Conservation (phyloP, 345 rosid species). For the Tarenaya hassleriana region DNA sequence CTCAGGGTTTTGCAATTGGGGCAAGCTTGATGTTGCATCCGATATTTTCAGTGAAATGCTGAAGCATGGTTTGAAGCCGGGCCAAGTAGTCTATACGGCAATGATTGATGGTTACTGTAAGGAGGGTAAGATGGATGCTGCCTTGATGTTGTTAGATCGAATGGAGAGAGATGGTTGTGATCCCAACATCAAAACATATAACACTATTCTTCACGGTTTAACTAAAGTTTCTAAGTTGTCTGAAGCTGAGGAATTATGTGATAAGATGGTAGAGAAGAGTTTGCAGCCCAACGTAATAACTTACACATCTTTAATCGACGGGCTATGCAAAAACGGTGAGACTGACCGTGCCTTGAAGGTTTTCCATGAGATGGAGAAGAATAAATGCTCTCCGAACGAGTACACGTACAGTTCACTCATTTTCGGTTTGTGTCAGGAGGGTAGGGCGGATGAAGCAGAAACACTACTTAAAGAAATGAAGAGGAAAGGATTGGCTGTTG, state of each 20-base stretch:
- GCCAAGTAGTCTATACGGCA: conserved; percentile 47
- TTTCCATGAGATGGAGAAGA: conserved; percentile 45
- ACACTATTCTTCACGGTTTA: conserved; percentile 44
- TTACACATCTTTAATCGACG: conserved; percentile 53
- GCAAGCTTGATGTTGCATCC: conserved; percentile 40
- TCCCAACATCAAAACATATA: conserved; percentile 43
- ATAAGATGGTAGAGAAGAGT: conserved; percentile 37
- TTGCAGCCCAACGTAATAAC: conserved; percentile 47
- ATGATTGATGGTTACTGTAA: conserved; percentile 58
- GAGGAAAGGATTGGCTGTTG: conserved; percentile 40
- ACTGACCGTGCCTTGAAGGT: conserved; percentile 38
- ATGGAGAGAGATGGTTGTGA: conserved; percentile 43
- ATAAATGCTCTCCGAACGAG: conserved; percentile 39
- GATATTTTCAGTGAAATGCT: conserved; percentile 38
- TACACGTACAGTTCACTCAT: conserved; percentile 55
- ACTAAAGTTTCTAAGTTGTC: conserved; percentile 32
- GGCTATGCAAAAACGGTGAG: conserved; percentile 39
- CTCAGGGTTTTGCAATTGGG: conserved; percentile 48
- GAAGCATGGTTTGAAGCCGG: conserved; percentile 38
- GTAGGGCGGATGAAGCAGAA: conserved; percentile 46
- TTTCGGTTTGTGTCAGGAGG: conserved; percentile 51
- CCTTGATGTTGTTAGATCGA: conserved; percentile 39
- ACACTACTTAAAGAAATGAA: conserved; percentile 49
- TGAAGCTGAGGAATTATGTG: conserved; percentile 37
- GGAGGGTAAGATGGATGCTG: conserved; percentile 45